phyloP scores from a whole-genome alignment of 192 early-diverging fungal genomes.

The Rhizoclosmatium sp. region DNA sequence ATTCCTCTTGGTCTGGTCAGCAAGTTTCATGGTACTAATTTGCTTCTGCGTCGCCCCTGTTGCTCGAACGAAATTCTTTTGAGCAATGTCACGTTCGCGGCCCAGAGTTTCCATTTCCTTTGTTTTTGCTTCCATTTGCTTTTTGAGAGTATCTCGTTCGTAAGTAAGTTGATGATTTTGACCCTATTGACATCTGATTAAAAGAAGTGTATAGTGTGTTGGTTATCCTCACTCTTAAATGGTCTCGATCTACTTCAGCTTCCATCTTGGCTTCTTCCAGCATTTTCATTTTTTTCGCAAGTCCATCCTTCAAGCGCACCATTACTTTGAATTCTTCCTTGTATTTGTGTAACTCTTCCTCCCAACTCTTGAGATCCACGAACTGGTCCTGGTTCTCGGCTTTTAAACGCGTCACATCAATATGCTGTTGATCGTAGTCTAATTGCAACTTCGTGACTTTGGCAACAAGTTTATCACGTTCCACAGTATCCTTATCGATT shows the following conservation, averaged over 20 bases:
- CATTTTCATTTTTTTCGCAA: constrained; percentile 55
- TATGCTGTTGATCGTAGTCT: constrained; percentile 60
- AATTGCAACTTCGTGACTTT: constrained; percentile 47
- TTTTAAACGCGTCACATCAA: constrained; percentile 46
- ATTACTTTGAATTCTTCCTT: constrained; percentile 55
- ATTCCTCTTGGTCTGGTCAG: constrained; percentile 65
- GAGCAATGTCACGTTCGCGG: constrained; percentile 65
- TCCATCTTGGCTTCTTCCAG: constrained; percentile 60
- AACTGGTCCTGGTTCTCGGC: constrained; percentile 55
- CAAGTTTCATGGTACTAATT: constrained; percentile 60
- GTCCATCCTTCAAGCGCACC: constrained; percentile 48
- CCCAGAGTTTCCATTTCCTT: constrained; percentile 57
- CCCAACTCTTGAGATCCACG: constrained; percentile 54
- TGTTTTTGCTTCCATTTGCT: constrained; percentile 45
- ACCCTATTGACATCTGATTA: constrained; percentile 33
- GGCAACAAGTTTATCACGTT: constrained; percentile 47
- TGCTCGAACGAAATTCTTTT: constrained; percentile 66
- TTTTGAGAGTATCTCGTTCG: constrained; percentile 53
- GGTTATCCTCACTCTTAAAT: constrained; percentile 44
- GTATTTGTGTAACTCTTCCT: constrained; percentile 52
- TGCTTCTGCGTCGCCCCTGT: constrained; percentile 63
- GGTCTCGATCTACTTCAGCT: constrained; percentile 60
- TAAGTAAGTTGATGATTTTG: constrained; percentile 48
- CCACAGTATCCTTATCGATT: constrained; percentile 43
- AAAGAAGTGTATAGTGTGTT: neutral